These are phyloP conservation scores for Trichoderma gracile DNA, from an alignment of 2,329 filamentous ascomycete species.

Conservation along the genomic window DNA sequence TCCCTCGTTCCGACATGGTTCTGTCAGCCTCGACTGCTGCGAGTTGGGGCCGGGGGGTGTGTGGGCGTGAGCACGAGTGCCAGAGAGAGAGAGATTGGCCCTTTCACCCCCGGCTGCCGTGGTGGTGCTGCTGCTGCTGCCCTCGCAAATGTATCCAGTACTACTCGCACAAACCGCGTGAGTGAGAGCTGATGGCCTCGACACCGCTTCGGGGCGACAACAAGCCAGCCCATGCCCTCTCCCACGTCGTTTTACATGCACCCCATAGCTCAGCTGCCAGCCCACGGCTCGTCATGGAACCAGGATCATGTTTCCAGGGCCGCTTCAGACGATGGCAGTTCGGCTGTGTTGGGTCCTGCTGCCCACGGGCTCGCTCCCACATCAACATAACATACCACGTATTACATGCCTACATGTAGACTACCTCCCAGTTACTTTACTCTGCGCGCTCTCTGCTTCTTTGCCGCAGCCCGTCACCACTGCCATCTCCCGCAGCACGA, in stretches of 20 bases:
- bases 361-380: constrained; percentile 23
- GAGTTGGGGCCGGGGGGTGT: constrained; percentile 2
- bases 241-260: constrained; percentile 32
- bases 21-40: constrained; percentile 25
- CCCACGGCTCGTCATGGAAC: constrained; percentile 27
- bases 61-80: background rate
- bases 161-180: constrained; percentile 7
- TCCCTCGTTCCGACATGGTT: constrained; percentile 23
- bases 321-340: constrained; percentile 19
- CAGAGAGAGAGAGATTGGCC: constrained; percentile 17
- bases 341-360: constrained; percentile 22
- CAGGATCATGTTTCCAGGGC: constrained; percentile 24
- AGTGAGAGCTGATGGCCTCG: constrained; percentile 24
- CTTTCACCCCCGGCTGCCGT: constrained; percentile 1
- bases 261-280: constrained; percentile 39
- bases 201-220: constrained; percentile 20
- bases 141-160: constrained; percentile 12
- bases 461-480: constrained; percentile 12
- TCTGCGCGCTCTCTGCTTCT: constrained; percentile 22
- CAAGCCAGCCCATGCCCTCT: constrained; percentile 18
- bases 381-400: constrained; percentile 8
- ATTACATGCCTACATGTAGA: constrained; percentile 15
- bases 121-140: background rate
- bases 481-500: constrained; percentile 18
- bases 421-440: background rate